These are phyloP conservation scores for Oidiodendron maius DNA, from an alignment of 495 filamentous ascomycete species.

Conservation along the genomic window DNA sequence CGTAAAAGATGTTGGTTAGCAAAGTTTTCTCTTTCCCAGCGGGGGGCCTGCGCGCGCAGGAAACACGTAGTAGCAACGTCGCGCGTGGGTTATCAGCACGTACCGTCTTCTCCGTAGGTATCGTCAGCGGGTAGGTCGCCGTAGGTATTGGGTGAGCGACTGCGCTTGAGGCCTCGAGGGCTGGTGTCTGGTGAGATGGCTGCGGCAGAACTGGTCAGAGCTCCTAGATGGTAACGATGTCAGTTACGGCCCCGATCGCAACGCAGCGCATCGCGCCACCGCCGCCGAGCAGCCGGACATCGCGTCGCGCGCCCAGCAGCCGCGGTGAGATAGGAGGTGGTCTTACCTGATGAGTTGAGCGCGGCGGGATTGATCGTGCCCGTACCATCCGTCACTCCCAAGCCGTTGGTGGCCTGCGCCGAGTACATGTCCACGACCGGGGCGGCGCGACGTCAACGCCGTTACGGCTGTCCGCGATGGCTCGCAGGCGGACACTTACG, in stretches of 20 bases:
- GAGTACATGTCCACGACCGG: constrained; percentile 46
- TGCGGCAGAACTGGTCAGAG: constrained; percentile 30
- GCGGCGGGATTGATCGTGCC: constrained; percentile 79
- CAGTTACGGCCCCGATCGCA: constrained; percentile 11
- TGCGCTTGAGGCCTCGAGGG: constrained; percentile 84
- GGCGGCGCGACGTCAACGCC: constrained; percentile 7
- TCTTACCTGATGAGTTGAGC: constrained; percentile 23
- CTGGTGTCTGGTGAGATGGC: constrained; percentile 42
- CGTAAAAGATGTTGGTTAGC: constrained; percentile 29
- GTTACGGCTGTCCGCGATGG: background rate
- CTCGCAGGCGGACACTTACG: no score
- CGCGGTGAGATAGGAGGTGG: background rate
- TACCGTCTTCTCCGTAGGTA: constrained; percentile 76
- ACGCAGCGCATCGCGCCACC: constrained; percentile 9
- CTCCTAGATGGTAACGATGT: constrained; percentile 8
- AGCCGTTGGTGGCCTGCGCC: constrained; percentile 43
- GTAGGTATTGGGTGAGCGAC: constrained; percentile 74
- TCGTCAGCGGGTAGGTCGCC: constrained; percentile 53
- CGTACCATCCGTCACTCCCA: constrained; percentile 63
- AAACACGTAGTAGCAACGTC: constrained; percentile 22
- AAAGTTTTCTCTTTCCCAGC: constrained; percentile 25
- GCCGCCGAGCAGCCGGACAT: constrained; percentile 1
- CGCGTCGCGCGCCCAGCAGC: no score
- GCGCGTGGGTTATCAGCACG: constrained; percentile 35
- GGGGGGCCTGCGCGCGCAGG: constrained; percentile 27